Conservation (phyloP, 345 rosid species). For the Gossypium bickii region DNA sequence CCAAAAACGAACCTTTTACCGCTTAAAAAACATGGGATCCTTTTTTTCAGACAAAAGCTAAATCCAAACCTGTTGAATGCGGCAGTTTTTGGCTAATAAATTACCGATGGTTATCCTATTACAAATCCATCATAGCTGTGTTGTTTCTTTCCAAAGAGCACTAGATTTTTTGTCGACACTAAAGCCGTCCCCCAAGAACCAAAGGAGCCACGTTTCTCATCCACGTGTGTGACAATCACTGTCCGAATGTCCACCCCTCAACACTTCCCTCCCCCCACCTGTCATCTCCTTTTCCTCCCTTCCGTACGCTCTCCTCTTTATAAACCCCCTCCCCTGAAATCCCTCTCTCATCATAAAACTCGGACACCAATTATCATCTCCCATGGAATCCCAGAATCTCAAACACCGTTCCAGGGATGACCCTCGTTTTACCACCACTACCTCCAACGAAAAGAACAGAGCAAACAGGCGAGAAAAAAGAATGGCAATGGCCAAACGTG, state of each 20-base stretch:
- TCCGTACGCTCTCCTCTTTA: slow-evolving; percentile 10
- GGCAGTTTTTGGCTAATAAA: too few species aligned
- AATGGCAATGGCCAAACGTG: slow-evolving; percentile 66
- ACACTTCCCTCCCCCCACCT: slow-evolving; percentile 32
- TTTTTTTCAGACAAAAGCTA: neutral
- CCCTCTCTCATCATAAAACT: slow-evolving; percentile 10
- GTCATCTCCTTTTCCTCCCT: slow-evolving; percentile 20
- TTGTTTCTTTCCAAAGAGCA: neutral
- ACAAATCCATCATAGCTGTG: neutral
- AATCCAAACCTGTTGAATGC: neutral
- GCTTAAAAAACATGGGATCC: neutral
- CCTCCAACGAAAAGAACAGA: slow-evolving; percentile 16
- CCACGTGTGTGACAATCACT: slow-evolving; percentile 6
- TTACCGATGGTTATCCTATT: neutral
- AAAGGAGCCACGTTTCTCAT: neutral
- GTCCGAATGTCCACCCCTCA: slow-evolving; percentile 7
- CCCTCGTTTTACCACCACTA: slow-evolving; percentile 12
- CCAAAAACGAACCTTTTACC: neutral
- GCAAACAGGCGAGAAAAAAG: slow-evolving; percentile 31
- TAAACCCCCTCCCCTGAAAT: slow-evolving; percentile 10
- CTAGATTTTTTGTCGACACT: neutral
- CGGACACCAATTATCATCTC: neutral
- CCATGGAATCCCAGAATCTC: slow-evolving; percentile 50
- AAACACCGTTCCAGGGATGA: slow-evolving; percentile 45
- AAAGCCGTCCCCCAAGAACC: neutral